These are phyloP conservation scores for Stephanodiscus minutulus DNA, from an alignment of 108 stramenopile genomes.

Conservation along the genomic window DNA sequence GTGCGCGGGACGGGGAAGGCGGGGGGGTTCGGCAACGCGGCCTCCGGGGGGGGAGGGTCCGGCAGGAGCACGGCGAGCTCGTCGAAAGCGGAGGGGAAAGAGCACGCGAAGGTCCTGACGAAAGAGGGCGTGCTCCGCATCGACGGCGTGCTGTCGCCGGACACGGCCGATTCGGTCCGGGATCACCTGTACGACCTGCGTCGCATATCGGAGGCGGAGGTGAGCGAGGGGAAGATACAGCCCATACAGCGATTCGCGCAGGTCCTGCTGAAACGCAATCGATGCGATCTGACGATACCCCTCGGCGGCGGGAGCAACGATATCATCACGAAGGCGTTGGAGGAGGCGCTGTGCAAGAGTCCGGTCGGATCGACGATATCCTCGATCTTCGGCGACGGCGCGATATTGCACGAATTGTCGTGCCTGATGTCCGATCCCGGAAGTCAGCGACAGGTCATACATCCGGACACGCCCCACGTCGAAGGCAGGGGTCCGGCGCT, in stretches of 20 bases:
- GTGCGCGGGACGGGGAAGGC: slow-evolving; percentile 49
- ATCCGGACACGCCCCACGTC: slow-evolving; percentile 78
- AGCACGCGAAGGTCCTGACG: slow-evolving; percentile 60
- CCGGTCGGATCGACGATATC: slow-evolving; percentile 57
- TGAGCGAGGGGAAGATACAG: slow-evolving; percentile 45
- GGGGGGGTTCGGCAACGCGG: slow-evolving; percentile 53
- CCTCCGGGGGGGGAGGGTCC: slow-evolving; percentile 5
- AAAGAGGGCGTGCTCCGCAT: slow-evolving; percentile 77
- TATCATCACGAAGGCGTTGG: slow-evolving; percentile 41
- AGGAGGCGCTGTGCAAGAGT: slow-evolving; percentile 43
- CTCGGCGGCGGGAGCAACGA: slow-evolving; percentile 42
- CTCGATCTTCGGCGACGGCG: slow-evolving; percentile 55
- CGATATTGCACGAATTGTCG: slow-evolving; percentile 69
- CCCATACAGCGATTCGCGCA: slow-evolving; percentile 74
- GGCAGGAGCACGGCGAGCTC: slow-evolving; percentile 12
- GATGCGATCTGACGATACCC: slow-evolving; percentile 81
- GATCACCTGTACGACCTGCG: slow-evolving; percentile 56
- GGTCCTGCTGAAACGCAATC: slow-evolving; percentile 74
- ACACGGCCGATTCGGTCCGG: slow-evolving; percentile 60
- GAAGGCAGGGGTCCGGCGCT: slow-evolving; percentile 60
- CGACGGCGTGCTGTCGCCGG: slow-evolving; percentile 60
- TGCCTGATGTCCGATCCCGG: slow-evolving; percentile 78
- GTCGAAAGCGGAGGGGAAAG: slow-evolving; percentile 58
- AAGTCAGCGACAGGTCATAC: slow-evolving; percentile 78
- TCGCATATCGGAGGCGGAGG: slow-evolving; percentile 42